phyloP scores from a whole-genome alignment of 2,329 filamentous ascomycete genomes.

The Fonsecaea erecta region DNA sequence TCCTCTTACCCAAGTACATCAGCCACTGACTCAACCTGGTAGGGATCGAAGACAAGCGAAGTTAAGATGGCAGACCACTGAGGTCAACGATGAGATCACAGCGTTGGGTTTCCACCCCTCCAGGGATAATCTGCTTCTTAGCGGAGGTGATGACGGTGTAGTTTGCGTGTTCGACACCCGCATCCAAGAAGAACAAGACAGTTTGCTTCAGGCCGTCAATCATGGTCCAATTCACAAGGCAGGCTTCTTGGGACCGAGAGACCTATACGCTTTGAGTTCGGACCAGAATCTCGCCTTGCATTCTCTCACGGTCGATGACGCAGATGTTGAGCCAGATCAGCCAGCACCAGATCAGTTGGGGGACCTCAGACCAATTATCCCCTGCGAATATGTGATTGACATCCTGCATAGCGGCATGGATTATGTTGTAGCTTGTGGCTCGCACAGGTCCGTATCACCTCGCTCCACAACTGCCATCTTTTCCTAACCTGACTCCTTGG shows the following conservation, averaged over 20 bases:
- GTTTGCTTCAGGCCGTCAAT: slow-evolving; percentile 66
- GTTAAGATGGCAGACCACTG: slow-evolving; percentile 41
- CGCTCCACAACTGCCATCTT: neutral
- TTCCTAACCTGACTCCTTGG: slow-evolving; percentile 1
- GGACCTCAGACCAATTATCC: slow-evolving; percentile 59
- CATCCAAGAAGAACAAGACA: slow-evolving; percentile 64
- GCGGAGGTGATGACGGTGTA: slow-evolving; percentile 66
- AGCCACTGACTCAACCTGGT: neutral
- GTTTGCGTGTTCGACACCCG: slow-evolving; percentile 66
- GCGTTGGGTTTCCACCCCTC: slow-evolving; percentile 60
- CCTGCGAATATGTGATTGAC: slow-evolving; percentile 65
- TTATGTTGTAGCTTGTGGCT: slow-evolving; percentile 36
- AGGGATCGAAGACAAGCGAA: slow-evolving; percentile 47
- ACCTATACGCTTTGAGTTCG: slow-evolving; percentile 64
- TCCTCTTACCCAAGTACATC: neutral
- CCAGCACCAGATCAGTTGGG: slow-evolving; percentile 57
- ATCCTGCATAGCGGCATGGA: slow-evolving; percentile 45
- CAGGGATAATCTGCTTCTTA: slow-evolving; percentile 59
- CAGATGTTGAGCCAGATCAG: slow-evolving; percentile 55
- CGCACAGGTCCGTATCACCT: slow-evolving; percentile 31
- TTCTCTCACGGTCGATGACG: slow-evolving; percentile 47
- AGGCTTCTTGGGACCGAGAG: slow-evolving; percentile 59
- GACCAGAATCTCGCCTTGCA: slow-evolving; percentile 67
- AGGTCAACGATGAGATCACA: slow-evolving; percentile 65
- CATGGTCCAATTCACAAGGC: slow-evolving; percentile 66